phyloP scores from a whole-genome alignment of 2,329 filamentous ascomycete genomes.

The Rasamsonia emersonii region DNA sequence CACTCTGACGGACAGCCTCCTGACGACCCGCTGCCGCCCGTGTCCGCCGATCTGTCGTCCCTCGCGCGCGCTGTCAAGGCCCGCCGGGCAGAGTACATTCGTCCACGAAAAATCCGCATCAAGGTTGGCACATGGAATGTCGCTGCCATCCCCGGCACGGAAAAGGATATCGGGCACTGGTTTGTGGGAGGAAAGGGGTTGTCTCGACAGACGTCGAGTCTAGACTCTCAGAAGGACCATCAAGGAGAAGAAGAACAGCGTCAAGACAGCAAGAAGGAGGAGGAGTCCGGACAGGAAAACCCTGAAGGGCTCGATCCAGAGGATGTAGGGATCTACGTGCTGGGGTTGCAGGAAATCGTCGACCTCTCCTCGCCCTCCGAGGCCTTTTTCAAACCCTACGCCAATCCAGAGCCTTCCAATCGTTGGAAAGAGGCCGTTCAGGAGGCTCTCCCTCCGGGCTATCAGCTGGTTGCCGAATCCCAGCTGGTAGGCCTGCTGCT shows the following conservation, averaged over 20 bases:
- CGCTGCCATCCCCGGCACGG: conserved; percentile 71
- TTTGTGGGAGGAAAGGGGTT: conserved; percentile 76
- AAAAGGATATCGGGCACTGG: conserved; percentile 82
- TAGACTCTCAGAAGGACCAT: conserved; percentile 25
- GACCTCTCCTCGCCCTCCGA: conserved; percentile 73
- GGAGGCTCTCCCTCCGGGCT: conserved; percentile 65
- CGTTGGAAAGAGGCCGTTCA: conserved; percentile 76
- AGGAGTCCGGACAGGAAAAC: conserved; percentile 28
- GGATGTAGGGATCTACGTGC: conserved; percentile 78
- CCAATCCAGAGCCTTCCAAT: conserved; percentile 60
- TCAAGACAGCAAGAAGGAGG: conserved; percentile 35
- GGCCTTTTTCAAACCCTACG: conserved; percentile 65
- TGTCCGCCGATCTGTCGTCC: conserved; percentile 27
- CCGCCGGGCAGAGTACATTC: conserved; percentile 69
- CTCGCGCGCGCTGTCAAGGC: conserved; percentile 57
- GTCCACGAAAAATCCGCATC: conserved; percentile 64
- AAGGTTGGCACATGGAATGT: conserved; percentile 97
- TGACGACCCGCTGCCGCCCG: conserved; percentile 7
- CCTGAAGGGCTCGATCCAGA: conserved; percentile 39
- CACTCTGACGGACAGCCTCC: too few relatives aligned
- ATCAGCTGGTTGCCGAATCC: conserved; percentile 66
- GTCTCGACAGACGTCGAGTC: conserved; percentile 52
- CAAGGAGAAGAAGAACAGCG: conserved; percentile 13
- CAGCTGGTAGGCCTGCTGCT: conserved; percentile 81
- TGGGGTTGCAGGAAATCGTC: conserved; percentile 87